These are phyloP conservation scores for Nasturtium officinale DNA, from an alignment of 345 rosid genomes.

Conservation along the genomic window DNA sequence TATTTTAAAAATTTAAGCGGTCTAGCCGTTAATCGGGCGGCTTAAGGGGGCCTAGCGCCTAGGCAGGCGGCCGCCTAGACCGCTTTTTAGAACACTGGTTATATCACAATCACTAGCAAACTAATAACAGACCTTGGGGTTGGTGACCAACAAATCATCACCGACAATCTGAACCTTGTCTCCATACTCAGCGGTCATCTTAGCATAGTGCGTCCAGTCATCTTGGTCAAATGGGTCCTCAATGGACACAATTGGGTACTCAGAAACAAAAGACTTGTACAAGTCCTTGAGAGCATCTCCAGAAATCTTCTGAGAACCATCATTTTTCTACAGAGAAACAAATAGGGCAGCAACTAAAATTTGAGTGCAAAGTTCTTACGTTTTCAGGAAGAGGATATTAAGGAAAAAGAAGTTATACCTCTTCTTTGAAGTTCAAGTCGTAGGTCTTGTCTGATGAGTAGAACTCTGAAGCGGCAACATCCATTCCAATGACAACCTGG, in stretches of 20 bases:
- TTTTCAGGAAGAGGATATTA: not conserved
- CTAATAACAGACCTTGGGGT: conserved; percentile 66
- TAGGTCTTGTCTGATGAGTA: conserved; percentile 74
- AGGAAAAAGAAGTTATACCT: conserved; percentile 43
- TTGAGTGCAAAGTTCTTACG: not conserved
- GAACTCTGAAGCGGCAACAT: conserved; percentile 98
- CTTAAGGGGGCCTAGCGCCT: no score
- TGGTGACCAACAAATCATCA: conserved; percentile 96
- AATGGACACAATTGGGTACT: conserved; percentile 93
- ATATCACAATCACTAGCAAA: conserved; percentile 12
- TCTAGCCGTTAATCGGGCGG: no score
- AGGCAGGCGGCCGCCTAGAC: no score
- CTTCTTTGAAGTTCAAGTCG: conserved; percentile 89
- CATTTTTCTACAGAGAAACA: conserved; percentile 59
- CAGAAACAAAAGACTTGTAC: conserved; percentile 82
- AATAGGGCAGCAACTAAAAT: not conserved
- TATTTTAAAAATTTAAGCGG: no score
- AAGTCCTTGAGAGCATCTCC: conserved; percentile 84
- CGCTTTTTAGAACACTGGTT: no score
- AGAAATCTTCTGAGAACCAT: conserved; percentile 86
- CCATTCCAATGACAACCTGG: conserved; percentile 99
- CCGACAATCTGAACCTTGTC: conserved; percentile 85
- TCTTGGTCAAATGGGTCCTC: conserved; percentile 99
- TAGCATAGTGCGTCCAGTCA: conserved; percentile 88
- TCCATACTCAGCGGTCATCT: conserved; percentile 82